Conservation (phyloP, 176 grass and related monocot genomes). For the Eleusine indica region DNA sequence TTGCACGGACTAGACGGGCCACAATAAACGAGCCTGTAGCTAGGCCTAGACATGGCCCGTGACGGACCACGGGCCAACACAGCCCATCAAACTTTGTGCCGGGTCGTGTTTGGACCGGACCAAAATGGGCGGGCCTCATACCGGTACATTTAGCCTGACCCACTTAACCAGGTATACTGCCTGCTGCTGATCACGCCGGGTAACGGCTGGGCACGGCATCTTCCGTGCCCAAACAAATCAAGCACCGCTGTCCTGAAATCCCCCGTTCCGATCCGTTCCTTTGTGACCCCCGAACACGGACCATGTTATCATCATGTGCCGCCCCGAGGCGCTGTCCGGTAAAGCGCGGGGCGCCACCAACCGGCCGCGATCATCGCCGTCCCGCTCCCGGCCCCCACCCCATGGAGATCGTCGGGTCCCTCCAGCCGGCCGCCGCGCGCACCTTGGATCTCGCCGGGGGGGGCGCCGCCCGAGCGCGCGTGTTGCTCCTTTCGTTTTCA, state of each 20-base stretch:
- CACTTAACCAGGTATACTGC: no score
- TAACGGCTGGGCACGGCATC: neutral
- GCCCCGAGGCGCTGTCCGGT: slow-evolving; percentile 26
- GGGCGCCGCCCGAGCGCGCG: neutral
- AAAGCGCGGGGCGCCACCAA: slow-evolving; percentile 36
- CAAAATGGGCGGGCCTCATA: no score
- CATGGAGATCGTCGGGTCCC: no score
- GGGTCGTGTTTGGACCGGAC: no score
- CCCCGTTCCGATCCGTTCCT: neutral
- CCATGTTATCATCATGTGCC: slow-evolving; percentile 31
- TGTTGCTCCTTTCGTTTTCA: neutral
- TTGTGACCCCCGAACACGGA: neutral
- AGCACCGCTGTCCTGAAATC: neutral
- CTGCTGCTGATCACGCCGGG: no score
- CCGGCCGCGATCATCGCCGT: slow-evolving; percentile 30
- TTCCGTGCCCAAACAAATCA: neutral
- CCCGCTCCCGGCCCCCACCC: neutral
- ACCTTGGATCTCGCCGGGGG: neutral
- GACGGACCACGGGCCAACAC: no score
- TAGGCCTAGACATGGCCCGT: no score
- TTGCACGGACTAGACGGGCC: no score
- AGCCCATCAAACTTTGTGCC: no score
- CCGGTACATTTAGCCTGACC: no score
- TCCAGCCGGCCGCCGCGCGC: neutral
- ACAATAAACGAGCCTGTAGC: no score